Evolutionary conservation across 1,284 basidiomycete genomes (phyloP), one percentile per base, ranked within the genome.

Genomic region (Ustilago nuda): DNA sequence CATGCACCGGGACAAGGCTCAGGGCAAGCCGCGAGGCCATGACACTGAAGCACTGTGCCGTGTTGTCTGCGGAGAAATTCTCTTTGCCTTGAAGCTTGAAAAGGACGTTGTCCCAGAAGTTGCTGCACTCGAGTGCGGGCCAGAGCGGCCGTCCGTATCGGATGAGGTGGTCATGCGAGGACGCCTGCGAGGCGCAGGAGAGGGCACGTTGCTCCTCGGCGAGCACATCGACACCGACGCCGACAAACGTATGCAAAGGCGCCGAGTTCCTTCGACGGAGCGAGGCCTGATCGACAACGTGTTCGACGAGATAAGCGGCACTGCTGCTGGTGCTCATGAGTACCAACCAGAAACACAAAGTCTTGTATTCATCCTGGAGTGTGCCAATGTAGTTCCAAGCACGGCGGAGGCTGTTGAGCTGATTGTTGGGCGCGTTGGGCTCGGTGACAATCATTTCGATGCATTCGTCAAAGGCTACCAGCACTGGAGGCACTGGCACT

Each of bases 131-230:
- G 5, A 58, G 45, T 12, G 65, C 43, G 32, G 12, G 5, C 65
- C 65, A 67, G 2, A 67, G 37, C 5, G 65, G 65, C 13, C 45
- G 58, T 6, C 65, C 46, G n/a, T 61, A 67, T 4, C 0, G 30
- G 15, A 11, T 6, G 8, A 43, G 4, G 4, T 55, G 37, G 8
- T 55, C 37, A 15, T 41, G 17, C 4, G 1, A 11, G 8, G 9
- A 11, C 0, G 37, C 54, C 9, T 41, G 8, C 0, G 2, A 8
- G 23, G 54, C 39, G 1, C 19, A 30, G 12, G 4, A 12, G 12
- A 55, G 5, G 11, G 13, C 7, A 4, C 2, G 3, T 5, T 4
- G 23, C 17, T 55, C 37, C 23, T 27, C 23, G 1, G 19, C 5
- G 3, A 55, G 36, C n/a, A 41, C 23, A 17, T 55, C 23, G 30